These are phyloP conservation scores for Rubroboletus pulcherrimus DNA, from an alignment of 768 basidiomycete genomes.

Conservation along the genomic window DNA sequence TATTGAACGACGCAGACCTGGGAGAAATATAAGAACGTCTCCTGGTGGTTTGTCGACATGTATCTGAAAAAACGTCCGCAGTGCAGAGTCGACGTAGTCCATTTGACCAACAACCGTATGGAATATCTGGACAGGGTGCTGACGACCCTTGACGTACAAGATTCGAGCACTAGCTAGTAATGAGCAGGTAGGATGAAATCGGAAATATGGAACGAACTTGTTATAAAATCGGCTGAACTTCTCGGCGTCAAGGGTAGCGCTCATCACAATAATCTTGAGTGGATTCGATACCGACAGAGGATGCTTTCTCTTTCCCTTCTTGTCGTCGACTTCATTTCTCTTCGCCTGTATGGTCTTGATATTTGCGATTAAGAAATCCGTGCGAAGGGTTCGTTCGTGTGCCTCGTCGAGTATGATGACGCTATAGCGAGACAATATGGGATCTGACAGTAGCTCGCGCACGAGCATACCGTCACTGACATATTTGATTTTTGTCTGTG, in stretches of 20 bases:
- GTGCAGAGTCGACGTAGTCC: constrained; percentile 86
- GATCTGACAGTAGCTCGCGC: constrained; percentile 82
- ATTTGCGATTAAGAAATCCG: constrained; percentile 89
- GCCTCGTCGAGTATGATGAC: constrained; percentile 94
- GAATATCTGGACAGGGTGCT: constrained; percentile 84
- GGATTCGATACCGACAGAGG: constrained; percentile 45
- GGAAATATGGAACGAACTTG: constrained; percentile 48
- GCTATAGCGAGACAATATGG: constrained; percentile 74
- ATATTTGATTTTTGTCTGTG: constrained; percentile 87
- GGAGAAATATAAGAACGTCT: constrained; percentile 91
- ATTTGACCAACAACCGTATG: constrained; percentile 68
- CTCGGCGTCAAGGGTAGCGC: constrained; percentile 93
- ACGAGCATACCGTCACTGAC: constrained; percentile 98
- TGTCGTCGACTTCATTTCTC: constrained; percentile 50
- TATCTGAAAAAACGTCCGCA: constrained; percentile 93
- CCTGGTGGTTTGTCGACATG: constrained; percentile 78
- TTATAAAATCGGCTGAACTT: constrained; percentile 88
- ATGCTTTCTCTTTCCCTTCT: constrained; percentile 43
- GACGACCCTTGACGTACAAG: constrained; percentile 88
- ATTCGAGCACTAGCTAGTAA: constrained; percentile 65
- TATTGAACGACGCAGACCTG: constrained; percentile 45
- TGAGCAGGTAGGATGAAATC: constrained; percentile 1
- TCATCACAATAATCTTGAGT: constrained; percentile 94
- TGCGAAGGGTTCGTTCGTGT: constrained; percentile 92
- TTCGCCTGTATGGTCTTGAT: constrained; percentile 75